These are phyloP conservation scores for Microbotryum saponariae DNA, from an alignment of 1,284 basidiomycete genomes.

Conservation along the genomic window DNA sequence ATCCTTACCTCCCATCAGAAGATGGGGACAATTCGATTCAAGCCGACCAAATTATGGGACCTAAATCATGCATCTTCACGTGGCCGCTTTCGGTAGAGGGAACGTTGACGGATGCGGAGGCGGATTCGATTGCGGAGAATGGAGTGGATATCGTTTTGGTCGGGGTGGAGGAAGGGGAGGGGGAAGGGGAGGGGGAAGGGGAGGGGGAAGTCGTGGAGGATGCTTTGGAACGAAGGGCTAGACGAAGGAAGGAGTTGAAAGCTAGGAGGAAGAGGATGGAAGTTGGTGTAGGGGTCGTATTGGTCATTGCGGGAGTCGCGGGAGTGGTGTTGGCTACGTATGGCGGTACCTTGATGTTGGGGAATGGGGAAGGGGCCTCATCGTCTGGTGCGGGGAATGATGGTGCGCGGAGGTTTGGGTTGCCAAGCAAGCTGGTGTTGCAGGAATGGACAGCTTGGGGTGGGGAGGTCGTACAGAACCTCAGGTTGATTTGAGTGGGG, in stretches of 20 bases:
- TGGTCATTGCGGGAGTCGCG: conserved; percentile 18
- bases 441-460: too few species aligned
- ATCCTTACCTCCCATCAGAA: conserved; percentile 18
- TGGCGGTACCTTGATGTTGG: not conserved
- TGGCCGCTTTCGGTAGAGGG: conserved; percentile 17
- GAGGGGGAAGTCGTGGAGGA: not conserved
- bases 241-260: not conserved
- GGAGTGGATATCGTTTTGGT: conserved; percentile 22
- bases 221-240: too few species aligned
- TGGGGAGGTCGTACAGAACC: too few species aligned
- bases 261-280: conserved; percentile 6
- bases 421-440: too few species aligned
- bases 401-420: too few species aligned
- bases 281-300: conserved; percentile 2
- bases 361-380: too few species aligned
- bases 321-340: conserved; percentile 21
- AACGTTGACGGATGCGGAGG: conserved; percentile 24
- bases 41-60: conserved; percentile 33
- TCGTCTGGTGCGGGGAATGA: too few species aligned
- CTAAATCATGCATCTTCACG: conserved; percentile 34
- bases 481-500: too few species aligned
- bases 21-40: not conserved
- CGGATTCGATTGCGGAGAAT: conserved; percentile 25
- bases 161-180: not conserved
- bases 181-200: conserved; percentile 4